Base-by-base conservation (phyloP, 176 grass and related monocot genomes). In the Ensete glaucum region DNA sequence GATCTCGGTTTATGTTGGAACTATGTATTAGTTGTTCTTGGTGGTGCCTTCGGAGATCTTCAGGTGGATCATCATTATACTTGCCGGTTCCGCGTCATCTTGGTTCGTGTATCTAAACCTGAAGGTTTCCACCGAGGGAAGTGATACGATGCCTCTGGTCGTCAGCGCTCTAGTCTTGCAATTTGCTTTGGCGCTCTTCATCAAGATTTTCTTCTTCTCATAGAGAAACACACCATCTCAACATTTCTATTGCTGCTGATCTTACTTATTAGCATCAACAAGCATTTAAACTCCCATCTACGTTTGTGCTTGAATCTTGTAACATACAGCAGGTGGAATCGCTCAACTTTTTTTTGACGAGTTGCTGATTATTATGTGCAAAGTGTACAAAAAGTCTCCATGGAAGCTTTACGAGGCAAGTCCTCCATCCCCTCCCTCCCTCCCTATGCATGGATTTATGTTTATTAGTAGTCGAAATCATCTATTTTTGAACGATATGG, bases 181-280 rank as follows among this genome's bases (percentile, higher is more conserved):
- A 80, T 84, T 99, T 85, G 78, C 82, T 76, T 80, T 99, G 54
- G 84, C 95, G 71, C 72, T 99, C 78, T 91, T 99, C 81, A 91
- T 99, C 77, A 99, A 99, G 87, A 84, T 91, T 89, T 94, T 89
- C 88, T 99, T 99, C 82, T 99, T 99, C 72, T 82, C 86, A 51
- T 94, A 73, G 91, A 70, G 11, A 50, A 23, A 23, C 22, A 50
- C 24, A 43, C 51, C 20, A 16, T 50, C 34, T 50, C 11, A 25
- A 11, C 29, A 8, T 20, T 69, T 69, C 15, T 49, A 43, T 43
- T 0, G 12, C 19, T n/a, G 60, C 19, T n/a, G 60, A 63, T 69
- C 29, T 9, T 29, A 49, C 29, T 9, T 29, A 49, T 23, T 29
- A 49, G 12, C 65, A 49, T 19, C 48, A 19, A 49, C 15, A 69